Base-by-base conservation (phyloP, 805 yeast genomes). In the Metschnikowia lochheadii region DNA sequence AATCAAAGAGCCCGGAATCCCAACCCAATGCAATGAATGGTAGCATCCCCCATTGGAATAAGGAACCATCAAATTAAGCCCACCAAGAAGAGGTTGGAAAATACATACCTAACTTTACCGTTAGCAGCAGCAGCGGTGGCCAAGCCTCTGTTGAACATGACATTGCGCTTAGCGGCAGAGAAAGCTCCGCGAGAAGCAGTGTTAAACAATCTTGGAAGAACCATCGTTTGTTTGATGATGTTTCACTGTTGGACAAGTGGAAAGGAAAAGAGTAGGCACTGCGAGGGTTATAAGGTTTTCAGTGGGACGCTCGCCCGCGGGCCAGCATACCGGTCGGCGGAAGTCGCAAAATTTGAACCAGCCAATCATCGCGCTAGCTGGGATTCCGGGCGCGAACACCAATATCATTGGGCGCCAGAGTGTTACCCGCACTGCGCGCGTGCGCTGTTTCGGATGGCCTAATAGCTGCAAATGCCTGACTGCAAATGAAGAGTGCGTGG, bases 61-160 rank as follows among this genome's bases (percentile, higher is more conserved):
- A 8, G 29, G 18, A 38, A 7, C 6, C 6, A 39, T 26, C 29
- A 18, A 39, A 11, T 21, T 15, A 21, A 39, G 29, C 41, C 21
- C 41, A 11, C 18, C 29, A 39, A 32, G 17, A 42, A 42, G 17
- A 42, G 33, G 31, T 42, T n/a, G 11, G n/a, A 5, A 10, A 10
- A 56, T 65, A 85, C 91, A 73, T 83, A 85, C 91, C 88, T 88
- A 68, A 89, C 89, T 74, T 87, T 85, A 82, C 97, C 97, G 67
- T 75, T 73, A 56, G 67, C 63, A 66, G 87, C 81, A 62, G 89
- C 84, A 68, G 89, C 86, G 66, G 89, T 79, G 62, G 91, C 90
- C 74, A 84, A 77, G 73, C 83, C 81, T 76, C 89, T 85, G 78
- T 75, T 77, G 76, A 85, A 82, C 72, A 84, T 79, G 68, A 76